Percentiles rank a stretch among this genome's conserved stretches.
phyloP scores from a whole-genome alignment of 2,329 filamentous ascomycete species.

The Apiospora malaysiana region DNA sequence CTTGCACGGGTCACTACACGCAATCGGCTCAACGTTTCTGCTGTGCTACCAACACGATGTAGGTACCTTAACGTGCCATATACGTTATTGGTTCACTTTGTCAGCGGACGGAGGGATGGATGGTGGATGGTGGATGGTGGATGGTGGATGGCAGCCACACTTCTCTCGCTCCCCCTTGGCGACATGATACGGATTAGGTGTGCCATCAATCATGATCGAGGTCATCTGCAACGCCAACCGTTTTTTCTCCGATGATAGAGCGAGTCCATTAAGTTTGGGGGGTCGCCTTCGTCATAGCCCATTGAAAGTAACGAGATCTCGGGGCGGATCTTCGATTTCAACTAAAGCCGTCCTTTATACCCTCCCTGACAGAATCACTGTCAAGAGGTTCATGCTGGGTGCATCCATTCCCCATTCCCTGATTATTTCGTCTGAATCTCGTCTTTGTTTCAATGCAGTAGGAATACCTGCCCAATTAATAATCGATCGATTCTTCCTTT shows the following conservation, averaged over 20 bases:
- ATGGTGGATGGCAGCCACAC: neutral
- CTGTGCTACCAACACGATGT: neutral
- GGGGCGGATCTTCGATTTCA: constrained; percentile 6
- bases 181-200: neutral
- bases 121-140: neutral
- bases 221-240: constrained; percentile 5
- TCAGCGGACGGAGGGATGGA: neutral
- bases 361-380: neutral
- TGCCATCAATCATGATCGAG: neutral
- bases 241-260: constrained; percentile 11
- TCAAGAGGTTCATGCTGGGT: no score
- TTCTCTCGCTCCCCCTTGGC: neutral
- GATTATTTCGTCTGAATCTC: neutral
- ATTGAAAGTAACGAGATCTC: constrained; percentile 3
- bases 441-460: neutral
- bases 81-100: constrained; percentile 13
- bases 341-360: neutral
- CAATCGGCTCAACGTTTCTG: constrained; percentile 10
- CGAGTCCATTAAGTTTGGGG: neutral
- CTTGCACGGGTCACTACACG: neutral
- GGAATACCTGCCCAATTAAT: neutral
- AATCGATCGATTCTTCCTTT: neutral
- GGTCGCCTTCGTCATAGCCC: neutral
- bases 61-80: neutral
- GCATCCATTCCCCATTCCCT: no score